phyloP scores from a whole-genome alignment of 257 asterid species.

The Solanum tarijense region DNA sequence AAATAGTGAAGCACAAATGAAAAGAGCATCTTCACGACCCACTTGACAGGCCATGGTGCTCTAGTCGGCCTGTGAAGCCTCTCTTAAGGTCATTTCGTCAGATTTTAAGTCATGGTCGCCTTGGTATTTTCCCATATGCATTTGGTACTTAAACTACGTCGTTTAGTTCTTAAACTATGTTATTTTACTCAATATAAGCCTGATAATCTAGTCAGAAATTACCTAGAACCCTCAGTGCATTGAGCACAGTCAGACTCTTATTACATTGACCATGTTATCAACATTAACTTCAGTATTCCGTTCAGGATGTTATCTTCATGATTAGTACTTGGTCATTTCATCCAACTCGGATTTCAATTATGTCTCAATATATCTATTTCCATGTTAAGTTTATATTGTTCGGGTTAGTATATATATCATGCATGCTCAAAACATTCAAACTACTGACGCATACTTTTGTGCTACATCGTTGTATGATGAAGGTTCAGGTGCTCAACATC shows the following conservation, averaged over 20 bases:
- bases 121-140: not conserved
- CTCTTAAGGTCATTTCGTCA: too few species aligned
- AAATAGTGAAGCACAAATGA: not conserved
- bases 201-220: not conserved
- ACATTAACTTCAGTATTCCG: not conserved
- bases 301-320: too few species aligned
- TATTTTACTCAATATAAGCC: not conserved
- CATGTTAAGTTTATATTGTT: too few species aligned
- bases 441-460: too few species aligned
- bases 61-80: not conserved
- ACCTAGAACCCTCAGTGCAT: not conserved
- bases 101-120: not conserved
- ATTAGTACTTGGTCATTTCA: too few species aligned
- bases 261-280: not conserved
- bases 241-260: not conserved
- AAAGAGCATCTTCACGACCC: not conserved
- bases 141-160: not conserved
- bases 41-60: accelerated
- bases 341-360: too few species aligned
- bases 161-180: not conserved
- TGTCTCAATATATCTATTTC: too few species aligned
- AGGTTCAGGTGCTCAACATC: too few species aligned
- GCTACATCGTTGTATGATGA: too few species aligned
- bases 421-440: too few species aligned
- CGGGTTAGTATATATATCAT: too few species aligned